These are phyloP conservation scores for Metarhizium sp. DNA, from an alignment of 2,329 filamentous ascomycete species.

Conservation along the genomic window DNA sequence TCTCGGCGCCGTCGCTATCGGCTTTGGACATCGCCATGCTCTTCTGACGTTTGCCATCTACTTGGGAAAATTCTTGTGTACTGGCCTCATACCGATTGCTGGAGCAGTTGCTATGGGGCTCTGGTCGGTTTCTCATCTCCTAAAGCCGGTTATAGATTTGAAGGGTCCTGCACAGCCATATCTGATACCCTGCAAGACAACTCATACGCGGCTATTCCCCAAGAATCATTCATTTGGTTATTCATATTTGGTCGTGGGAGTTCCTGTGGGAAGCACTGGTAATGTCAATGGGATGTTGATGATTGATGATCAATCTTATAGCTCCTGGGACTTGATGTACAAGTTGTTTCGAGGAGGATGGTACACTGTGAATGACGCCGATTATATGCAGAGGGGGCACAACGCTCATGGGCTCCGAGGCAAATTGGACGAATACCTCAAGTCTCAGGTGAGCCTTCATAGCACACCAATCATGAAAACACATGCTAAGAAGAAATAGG, in stretches of 20 bases:
- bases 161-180: conserved; percentile 26
- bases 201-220: conserved; percentile 58
- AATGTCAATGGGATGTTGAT: conserved; percentile 48
- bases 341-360: conserved; percentile 25
- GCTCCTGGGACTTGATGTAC: conserved; percentile 1
- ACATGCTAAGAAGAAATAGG: conserved; percentile 28
- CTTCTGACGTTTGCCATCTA: background rate
- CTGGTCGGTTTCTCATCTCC: background rate
- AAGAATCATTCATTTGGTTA: conserved; percentile 60
- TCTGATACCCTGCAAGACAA: conserved; percentile 56
- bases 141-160: conserved; percentile 1
- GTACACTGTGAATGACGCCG: conserved; percentile 49
- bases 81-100: background rate
- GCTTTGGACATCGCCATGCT: background rate
- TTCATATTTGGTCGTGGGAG: conserved; percentile 59
- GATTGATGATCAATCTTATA: conserved; percentile 13
- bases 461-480: conserved; percentile 6
- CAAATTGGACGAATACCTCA: conserved; percentile 54
- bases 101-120: background rate
- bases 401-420: conserved; percentile 44
- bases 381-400: conserved; percentile 51
- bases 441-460: conserved; percentile 36
- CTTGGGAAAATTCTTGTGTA: background rate
- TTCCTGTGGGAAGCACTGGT: conserved; percentile 56
- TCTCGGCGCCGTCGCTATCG: conserved; percentile 4